A percentile compares a stretch with the other conserved stretches of the same genome.
Conservation (phyloP, 2,329 filamentous ascomycete genomes). For the Aspergillus amoenus region DNA sequence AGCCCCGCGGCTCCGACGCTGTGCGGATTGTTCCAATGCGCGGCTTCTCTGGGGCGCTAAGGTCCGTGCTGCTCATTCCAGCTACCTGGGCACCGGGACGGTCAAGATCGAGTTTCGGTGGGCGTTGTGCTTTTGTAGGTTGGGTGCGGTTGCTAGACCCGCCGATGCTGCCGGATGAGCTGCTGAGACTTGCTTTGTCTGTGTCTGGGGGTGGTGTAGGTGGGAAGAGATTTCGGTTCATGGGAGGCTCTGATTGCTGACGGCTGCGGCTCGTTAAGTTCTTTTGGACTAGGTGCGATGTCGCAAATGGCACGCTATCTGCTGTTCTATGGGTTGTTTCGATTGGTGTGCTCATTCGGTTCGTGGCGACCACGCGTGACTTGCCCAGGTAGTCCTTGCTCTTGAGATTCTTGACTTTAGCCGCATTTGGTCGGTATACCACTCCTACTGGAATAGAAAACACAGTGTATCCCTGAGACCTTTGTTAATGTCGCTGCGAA, state of each 20-base stretch:
- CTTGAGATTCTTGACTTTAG: conserved; percentile 97
- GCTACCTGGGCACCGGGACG: conserved; percentile 28
- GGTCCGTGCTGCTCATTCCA: conserved; percentile 34
- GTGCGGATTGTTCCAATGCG: conserved; percentile 50
- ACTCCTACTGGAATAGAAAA: conserved; percentile 97
- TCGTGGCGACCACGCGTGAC: conserved; percentile 82
- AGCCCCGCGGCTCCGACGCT: conserved; percentile 53
- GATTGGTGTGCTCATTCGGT: conserved; percentile 8
- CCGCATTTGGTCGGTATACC: conserved; percentile 91
- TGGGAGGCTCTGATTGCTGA: conserved; percentile 81
- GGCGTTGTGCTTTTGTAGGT: conserved; percentile 49
- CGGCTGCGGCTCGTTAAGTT: conserved; percentile 71
- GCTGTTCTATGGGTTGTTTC: conserved; percentile 26
- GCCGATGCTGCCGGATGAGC: conserved; percentile 27
- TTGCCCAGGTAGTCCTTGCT: conserved; percentile 97
- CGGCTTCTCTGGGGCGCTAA: conserved; percentile 34
- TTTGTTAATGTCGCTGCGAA: not conserved
- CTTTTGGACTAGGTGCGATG: conserved; percentile 88
- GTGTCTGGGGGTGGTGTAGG: conserved; percentile 97
- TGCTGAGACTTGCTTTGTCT: conserved; percentile 56
- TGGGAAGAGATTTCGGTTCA: conserved; percentile 80
- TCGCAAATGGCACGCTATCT: conserved; percentile 86
- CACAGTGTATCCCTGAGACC: conserved; percentile 84
- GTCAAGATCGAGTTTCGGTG: conserved; percentile 46
- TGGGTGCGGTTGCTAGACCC: conserved; percentile 44